Conservation (phyloP, 2,329 filamentous ascomycete species). For the Clathrospora elynae region DNA sequence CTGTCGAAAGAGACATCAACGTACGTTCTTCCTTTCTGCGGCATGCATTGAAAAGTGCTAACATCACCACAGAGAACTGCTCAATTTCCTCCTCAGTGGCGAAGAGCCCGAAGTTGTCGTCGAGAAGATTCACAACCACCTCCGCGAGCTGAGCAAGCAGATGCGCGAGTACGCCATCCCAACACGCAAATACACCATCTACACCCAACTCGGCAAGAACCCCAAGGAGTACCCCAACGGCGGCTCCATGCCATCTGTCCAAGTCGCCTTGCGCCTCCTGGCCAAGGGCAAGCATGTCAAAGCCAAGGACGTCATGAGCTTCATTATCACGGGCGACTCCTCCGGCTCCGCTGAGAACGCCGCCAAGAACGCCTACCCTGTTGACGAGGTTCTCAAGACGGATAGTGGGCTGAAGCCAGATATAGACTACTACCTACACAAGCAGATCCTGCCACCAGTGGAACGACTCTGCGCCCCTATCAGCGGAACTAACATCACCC, state of each 20-base stretch:
- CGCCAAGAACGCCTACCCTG: conserved; percentile 86
- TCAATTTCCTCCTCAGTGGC: conserved; percentile 94
- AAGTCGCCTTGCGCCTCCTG: conserved; percentile 88
- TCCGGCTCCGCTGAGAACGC: conserved; percentile 69
- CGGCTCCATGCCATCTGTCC: conserved; percentile 94
- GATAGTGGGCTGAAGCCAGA: conserved; percentile 80
- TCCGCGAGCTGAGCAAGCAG: conserved; percentile 79
- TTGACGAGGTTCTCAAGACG: conserved; percentile 80
- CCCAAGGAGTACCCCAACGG: conserved; percentile 94
- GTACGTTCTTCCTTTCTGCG: conserved; percentile 38
- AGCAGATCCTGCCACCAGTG: conserved; percentile 97
- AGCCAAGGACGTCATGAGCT: conserved; percentile 94
- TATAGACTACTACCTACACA: conserved; percentile 97
- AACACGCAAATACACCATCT: conserved; percentile 91
- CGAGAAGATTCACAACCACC: conserved; percentile 88
- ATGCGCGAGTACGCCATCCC: conserved; percentile 83
- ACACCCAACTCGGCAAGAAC: conserved; percentile 93
- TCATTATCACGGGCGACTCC: conserved; percentile 79
- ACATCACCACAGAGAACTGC: conserved; percentile 62
- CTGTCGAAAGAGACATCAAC: conserved; percentile 92
- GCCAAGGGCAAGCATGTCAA: conserved; percentile 85
- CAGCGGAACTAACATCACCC: conserved; percentile 84
- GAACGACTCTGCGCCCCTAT: conserved; percentile 98
- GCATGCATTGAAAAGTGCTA: conserved; percentile 7
- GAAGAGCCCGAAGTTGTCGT: conserved; percentile 89